phyloP scores from a whole-genome alignment of 495 filamentous ascomycete genomes.

The Tirmania nivea region DNA sequence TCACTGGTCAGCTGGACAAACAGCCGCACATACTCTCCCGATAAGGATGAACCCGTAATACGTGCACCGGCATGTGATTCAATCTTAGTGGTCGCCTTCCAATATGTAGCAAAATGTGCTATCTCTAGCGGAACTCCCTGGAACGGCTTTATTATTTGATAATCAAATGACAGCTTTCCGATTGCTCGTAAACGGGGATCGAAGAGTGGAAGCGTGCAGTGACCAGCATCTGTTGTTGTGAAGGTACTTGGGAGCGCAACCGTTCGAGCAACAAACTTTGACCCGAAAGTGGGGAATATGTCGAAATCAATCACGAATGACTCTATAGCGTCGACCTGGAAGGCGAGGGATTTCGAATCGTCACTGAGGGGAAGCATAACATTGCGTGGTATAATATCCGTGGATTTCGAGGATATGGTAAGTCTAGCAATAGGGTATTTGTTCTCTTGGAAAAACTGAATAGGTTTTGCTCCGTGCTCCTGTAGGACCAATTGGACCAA shows the following conservation, averaged over 20 bases:
- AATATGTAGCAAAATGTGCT: constrained; percentile 94
- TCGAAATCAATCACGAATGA: constrained; percentile 93
- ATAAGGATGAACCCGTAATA: constrained; percentile 84
- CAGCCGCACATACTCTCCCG: constrained; percentile 76
- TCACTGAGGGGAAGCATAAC: constrained; percentile 89
- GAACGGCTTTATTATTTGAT: constrained; percentile 92
- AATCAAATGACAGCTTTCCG: constrained; percentile 80
- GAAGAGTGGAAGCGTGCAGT: constrained; percentile 68
- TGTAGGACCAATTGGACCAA: constrained; percentile 82
- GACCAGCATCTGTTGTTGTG: constrained; percentile 45
- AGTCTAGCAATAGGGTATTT: constrained; percentile 89
- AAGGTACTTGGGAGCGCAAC: constrained; percentile 78
- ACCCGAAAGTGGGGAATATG: constrained; percentile 90
- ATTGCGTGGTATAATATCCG: constrained; percentile 88
- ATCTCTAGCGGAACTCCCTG: constrained; percentile 85
- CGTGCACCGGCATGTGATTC: constrained; percentile 54
- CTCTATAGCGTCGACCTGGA: constrained; percentile 82
- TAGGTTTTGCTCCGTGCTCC: constrained; percentile 37
- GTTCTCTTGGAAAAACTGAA: constrained; percentile 80
- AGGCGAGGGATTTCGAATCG: constrained; percentile 74
- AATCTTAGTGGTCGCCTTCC: constrained; percentile 88
- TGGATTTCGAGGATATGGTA: constrained; percentile 87
- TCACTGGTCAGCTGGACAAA: constrained; percentile 82
- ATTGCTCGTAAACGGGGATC: constrained; percentile 85
- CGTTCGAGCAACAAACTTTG: constrained; percentile 87